These are phyloP conservation scores for Ramichloridium luteum DNA, from an alignment of 2,329 filamentous ascomycete genomes.

Conservation along the genomic window DNA sequence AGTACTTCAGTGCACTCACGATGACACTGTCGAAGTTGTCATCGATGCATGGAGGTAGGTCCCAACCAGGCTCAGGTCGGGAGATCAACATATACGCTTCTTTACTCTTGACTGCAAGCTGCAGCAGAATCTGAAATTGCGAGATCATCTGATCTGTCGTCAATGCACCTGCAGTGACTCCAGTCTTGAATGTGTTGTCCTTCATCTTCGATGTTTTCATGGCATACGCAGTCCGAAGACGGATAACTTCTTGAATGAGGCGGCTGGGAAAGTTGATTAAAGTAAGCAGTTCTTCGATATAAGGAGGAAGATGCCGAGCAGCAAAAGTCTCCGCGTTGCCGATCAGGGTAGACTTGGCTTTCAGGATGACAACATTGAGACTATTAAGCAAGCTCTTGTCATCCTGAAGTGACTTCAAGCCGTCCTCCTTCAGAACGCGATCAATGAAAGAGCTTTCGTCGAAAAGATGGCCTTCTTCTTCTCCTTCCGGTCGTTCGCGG, in stretches of 20 bases:
- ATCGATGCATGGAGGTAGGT: conserved; percentile 88
- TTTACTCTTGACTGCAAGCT: conserved; percentile 86
- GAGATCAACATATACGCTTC: conserved; percentile 74
- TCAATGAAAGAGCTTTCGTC: conserved; percentile 93
- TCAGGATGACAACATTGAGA: conserved; percentile 75
- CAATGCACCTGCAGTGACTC: conserved; percentile 84
- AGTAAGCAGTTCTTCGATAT: conserved; percentile 90
- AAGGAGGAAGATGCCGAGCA: conserved; percentile 82
- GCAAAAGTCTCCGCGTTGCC: conserved; percentile 73
- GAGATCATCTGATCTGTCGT: conserved; percentile 97
- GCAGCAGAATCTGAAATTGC: conserved; percentile 87
- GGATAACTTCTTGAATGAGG: conserved; percentile 92
- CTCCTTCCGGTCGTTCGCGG: conserved; percentile 50
- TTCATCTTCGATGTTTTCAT: conserved; percentile 81
- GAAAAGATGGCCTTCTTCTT: conserved; percentile 56
- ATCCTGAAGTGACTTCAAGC: conserved; percentile 79
- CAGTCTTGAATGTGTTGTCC: conserved; percentile 80
- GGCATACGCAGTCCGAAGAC: conserved; percentile 78
- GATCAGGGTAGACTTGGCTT: conserved; percentile 86
- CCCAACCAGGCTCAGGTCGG: conserved; percentile 82
- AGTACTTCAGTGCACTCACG: conserved; percentile 86
- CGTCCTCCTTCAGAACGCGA: conserved; percentile 88
- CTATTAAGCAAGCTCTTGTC: conserved; percentile 71
- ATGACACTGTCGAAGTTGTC: conserved; percentile 91
- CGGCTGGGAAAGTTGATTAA: conserved; percentile 95